Conservation (phyloP, 805 yeast genomes). For the Candida silvicultrix region DNA sequence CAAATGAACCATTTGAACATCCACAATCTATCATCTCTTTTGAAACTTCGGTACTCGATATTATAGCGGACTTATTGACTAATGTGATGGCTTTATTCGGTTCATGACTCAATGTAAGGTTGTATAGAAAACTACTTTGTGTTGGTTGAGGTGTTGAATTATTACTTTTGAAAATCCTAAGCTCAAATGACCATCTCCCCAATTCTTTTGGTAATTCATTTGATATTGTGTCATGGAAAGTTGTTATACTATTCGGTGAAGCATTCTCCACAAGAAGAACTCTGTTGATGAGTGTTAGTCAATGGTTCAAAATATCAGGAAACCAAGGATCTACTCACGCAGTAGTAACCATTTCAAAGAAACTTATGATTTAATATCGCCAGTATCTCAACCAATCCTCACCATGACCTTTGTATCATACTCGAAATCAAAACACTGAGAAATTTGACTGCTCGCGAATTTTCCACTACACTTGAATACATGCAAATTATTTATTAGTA, state of each 20-base stretch:
- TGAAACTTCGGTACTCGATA: conserved; percentile 22
- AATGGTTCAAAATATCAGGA: background rate
- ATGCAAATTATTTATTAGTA: no score
- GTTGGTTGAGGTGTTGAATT: conserved; percentile 29
- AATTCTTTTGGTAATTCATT: conserved; percentile 56
- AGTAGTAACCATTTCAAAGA: conserved; percentile 1
- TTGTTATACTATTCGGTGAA: conserved; percentile 55
- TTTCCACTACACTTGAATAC: no score
- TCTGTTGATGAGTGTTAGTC: conserved; percentile 13
- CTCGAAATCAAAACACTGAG: background rate
- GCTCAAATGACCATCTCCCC: conserved; percentile 65
- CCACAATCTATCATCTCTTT: conserved; percentile 35
- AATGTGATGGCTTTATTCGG: conserved; percentile 12
- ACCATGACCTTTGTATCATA: no score
- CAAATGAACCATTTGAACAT: conserved; percentile 49
- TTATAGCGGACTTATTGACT: conserved; percentile 22
- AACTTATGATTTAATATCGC: no score
- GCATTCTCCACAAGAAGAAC: conserved; percentile 37
- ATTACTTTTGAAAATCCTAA: conserved; percentile 63
- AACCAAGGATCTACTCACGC: conserved; percentile 3
- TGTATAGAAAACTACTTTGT: conserved; percentile 20
- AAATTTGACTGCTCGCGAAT: no score
- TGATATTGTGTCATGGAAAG: conserved; percentile 64
- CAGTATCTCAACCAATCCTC: no score
- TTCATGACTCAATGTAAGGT: conserved; percentile 10